A percentile compares a stretch with the other conserved stretches of the same genome.
phyloP scores from a whole-genome alignment of 2,329 filamentous ascomycete species.

The Hirsutella rhossiliensis region DNA sequence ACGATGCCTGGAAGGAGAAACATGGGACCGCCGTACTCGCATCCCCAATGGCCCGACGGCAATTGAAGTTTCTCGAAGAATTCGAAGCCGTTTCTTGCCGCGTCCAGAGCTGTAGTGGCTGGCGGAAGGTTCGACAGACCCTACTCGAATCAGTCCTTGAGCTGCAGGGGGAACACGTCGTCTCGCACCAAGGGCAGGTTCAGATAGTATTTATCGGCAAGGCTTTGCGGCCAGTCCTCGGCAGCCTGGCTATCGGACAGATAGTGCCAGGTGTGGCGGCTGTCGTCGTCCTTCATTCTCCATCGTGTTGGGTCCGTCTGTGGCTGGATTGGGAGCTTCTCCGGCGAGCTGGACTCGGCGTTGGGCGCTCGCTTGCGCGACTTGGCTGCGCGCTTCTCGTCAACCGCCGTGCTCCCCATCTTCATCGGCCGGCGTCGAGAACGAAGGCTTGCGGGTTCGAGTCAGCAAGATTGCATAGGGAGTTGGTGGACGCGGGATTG shows the following conservation, averaged over 20 bases:
- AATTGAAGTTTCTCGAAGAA: constrained; percentile 90
- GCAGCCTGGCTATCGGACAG: constrained; percentile 59
- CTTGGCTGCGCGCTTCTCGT: constrained; percentile 17
- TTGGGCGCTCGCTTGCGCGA: constrained; percentile 32
- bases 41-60: constrained; percentile 84
- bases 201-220: constrained; percentile 81
- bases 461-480: too few species aligned
- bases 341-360: constrained; percentile 24
- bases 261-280: constrained; percentile 91
- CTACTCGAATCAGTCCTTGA: constrained; percentile 30
- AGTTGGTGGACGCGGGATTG: too few species aligned
- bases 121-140: constrained; percentile 59
- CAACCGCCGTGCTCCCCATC: constrained; percentile 10
- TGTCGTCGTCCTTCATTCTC: constrained; percentile 72
- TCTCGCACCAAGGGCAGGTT: constrained; percentile 61
- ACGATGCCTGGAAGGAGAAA: constrained; percentile 83
- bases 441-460: too few species aligned
- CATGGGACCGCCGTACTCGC: constrained; percentile 96
- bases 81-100: constrained; percentile 68
- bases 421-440: too few species aligned
- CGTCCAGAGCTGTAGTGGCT: constrained; percentile 60
- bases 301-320: constrained; percentile 74
- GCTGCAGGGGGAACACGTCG: not conserved
- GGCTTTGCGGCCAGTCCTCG: constrained; percentile 71
- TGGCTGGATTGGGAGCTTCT: constrained; percentile 34